These are phyloP conservation scores for Candida sp. DNA, from an alignment of 1,139 yeast species.

Conservation along the genomic window DNA sequence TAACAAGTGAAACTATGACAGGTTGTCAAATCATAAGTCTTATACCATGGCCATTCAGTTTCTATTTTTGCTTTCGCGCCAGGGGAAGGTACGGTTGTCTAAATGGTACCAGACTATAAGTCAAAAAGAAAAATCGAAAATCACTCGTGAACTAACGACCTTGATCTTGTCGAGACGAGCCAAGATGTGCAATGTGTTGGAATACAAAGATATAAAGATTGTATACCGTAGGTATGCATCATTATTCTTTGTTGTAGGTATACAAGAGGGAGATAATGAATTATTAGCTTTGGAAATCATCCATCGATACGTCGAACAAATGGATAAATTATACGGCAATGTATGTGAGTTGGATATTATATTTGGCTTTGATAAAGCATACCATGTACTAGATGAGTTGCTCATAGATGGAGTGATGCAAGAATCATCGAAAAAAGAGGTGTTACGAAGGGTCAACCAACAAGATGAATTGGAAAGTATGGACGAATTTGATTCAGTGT, in stretches of 20 bases:
- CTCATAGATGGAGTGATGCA: constrained; percentile 80
- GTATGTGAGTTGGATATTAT: constrained; percentile 93
- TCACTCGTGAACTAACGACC: constrained; percentile 84
- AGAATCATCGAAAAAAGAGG: constrained; percentile 81
- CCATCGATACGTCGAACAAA: constrained; percentile 92
- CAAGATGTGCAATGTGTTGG: constrained; percentile 95
- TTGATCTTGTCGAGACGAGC: constrained; percentile 81
- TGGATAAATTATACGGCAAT: constrained; percentile 96
- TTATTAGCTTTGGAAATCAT: constrained; percentile 80
- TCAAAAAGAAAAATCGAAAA: constrained; percentile 79
- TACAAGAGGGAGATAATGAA: constrained; percentile 84
- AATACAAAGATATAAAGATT: constrained; percentile 83
- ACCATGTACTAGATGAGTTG: constrained; percentile 86
- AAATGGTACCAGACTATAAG: constrained; percentile 89
- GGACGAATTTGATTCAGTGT: constrained; percentile 46
- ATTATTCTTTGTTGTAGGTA: constrained; percentile 82
- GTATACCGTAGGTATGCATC: constrained; percentile 94
- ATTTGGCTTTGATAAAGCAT: constrained; percentile 92
- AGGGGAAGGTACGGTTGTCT: constrained; percentile 89
- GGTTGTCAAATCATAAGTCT: no score
- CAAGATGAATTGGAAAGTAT: constrained; percentile 64
- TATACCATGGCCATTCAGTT: constrained; percentile 67
- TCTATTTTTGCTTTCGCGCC: constrained; percentile 79
- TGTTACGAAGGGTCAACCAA: constrained; percentile 69
- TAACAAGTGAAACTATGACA: no score